Evolutionary conservation across 2,329 filamentous ascomycete genomes (phyloP).

Genomic region (Penicillium brevicompactum): DNA sequence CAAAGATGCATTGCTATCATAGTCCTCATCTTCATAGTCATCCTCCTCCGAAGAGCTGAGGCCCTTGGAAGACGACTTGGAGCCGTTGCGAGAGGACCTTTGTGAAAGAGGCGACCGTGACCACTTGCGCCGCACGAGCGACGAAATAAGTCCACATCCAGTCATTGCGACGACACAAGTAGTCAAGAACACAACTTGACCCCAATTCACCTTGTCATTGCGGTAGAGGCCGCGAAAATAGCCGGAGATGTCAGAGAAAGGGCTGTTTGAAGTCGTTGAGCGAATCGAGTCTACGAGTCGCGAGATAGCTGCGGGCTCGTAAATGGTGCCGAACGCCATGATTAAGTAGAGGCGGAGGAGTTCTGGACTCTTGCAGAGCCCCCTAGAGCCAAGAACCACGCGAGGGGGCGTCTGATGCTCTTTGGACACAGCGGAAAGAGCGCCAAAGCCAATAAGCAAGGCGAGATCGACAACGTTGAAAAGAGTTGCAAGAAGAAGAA

Average conservation of each 20-base stretch:
- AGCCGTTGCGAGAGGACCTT: slow-evolving; percentile 18
- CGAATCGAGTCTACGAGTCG: slow-evolving; percentile 26
- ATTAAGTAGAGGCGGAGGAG: slow-evolving; percentile 16
- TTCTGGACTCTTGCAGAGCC: slow-evolving; percentile 15
- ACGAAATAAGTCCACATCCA: slow-evolving; percentile 38
- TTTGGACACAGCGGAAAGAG: slow-evolving; percentile 13
- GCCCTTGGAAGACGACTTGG: slow-evolving; percentile 30
- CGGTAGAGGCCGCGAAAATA: slow-evolving; percentile 22
- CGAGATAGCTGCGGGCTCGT: slow-evolving; percentile 16
- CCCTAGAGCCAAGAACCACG: slow-evolving; percentile 18
- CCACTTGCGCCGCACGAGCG: slow-evolving; percentile 28
- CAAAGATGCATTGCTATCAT: slow-evolving; percentile 37
- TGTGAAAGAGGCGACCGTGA: slow-evolving; percentile 11
- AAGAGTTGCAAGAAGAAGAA: slow-evolving; percentile 6
- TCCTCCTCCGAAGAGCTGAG: slow-evolving; percentile 41
- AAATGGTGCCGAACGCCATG: slow-evolving; percentile 23
- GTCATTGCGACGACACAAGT: slow-evolving; percentile 39
- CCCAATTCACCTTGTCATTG: slow-evolving; percentile 34
- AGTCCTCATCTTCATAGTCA: slow-evolving; percentile 40
- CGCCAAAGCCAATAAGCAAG: slow-evolving; percentile 20
- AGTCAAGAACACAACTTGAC: slow-evolving; percentile 33
- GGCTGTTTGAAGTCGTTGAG: slow-evolving; percentile 19
- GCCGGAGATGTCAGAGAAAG: slow-evolving; percentile 20
- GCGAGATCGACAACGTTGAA: slow-evolving; percentile 25
- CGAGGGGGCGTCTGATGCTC: slow-evolving; percentile 16